These are phyloP conservation scores for Phytopythium boreale DNA, from an alignment of 352 stramenopile species.

Conservation along the genomic window DNA sequence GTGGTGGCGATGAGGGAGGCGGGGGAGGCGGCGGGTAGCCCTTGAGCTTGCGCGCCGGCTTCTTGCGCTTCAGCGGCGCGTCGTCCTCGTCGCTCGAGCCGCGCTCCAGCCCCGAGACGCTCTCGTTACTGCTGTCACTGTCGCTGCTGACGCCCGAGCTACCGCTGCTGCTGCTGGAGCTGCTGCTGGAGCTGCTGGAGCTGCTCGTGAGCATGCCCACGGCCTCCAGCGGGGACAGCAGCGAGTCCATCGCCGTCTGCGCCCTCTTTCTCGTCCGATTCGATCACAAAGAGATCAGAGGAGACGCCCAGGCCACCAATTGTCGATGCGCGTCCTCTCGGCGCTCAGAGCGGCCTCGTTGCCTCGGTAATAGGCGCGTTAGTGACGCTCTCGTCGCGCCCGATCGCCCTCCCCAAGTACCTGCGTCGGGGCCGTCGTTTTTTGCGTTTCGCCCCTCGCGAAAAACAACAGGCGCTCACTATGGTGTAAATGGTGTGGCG, in stretches of 20 bases:
- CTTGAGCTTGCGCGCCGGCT: constrained; percentile 9
- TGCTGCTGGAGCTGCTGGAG: constrained; percentile 37
- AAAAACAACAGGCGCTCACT: not conserved
- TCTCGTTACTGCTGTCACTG: constrained; percentile 26
- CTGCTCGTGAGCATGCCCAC: constrained; percentile 19
- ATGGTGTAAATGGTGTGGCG: not conserved
- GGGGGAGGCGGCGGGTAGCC: constrained; percentile 25
- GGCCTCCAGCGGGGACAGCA: constrained; percentile 30
- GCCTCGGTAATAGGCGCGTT: not conserved
- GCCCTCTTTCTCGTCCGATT: not conserved
- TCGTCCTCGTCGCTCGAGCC: constrained; percentile 40
- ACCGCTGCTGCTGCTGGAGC: constrained; percentile 26
- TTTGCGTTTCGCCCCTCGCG: constrained; percentile 1
- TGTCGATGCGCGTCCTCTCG: not conserved
- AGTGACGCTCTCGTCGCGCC: not conserved
- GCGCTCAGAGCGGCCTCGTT: not conserved
- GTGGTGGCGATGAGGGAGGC: constrained; percentile 19
- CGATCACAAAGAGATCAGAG: not conserved
- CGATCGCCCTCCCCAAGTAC: not conserved
- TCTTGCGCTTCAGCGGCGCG: constrained; percentile 12
- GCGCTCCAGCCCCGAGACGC: constrained; percentile 3
- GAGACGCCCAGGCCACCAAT: not conserved
- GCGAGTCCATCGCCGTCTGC: constrained; percentile 19
- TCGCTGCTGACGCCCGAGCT: constrained; percentile 14
- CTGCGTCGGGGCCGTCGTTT: not conserved